Percentiles rank a stretch among this genome's conserved stretches.
phyloP scores from a whole-genome alignment of 208 protist genomes.

The Angomonas desouzai region DNA sequence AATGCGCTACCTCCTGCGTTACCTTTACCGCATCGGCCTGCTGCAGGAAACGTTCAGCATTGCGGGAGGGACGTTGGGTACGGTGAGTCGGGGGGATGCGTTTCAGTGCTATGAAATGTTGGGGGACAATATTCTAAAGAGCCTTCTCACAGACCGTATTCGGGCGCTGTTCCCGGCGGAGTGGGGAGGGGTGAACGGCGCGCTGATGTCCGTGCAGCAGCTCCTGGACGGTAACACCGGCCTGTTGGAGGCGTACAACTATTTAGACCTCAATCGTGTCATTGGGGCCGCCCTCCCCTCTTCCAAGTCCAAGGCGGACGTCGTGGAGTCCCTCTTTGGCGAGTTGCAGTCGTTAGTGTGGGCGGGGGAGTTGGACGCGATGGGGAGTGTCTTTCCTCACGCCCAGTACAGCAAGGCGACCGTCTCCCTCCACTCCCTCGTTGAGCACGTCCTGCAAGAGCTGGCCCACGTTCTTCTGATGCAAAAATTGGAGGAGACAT shows the following conservation, averaged over 20 bases:
- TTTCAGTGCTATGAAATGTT: constrained; percentile 86
- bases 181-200: constrained; percentile 39
- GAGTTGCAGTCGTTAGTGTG: constrained; percentile 75
- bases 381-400: constrained; percentile 25
- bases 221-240: constrained; percentile 73
- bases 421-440: constrained; percentile 47
- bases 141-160: constrained; percentile 55
- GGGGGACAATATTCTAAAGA: constrained; percentile 76
- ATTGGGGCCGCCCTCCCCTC: constrained; percentile 45
- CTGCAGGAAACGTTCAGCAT: constrained; percentile 28
- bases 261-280: constrained; percentile 59
- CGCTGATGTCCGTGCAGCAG: constrained; percentile 42
- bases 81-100: constrained; percentile 26
- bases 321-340: constrained; percentile 79
- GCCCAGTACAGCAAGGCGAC: constrained; percentile 22
- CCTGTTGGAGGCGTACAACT: constrained; percentile 80
- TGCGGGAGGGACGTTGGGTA: background rate
- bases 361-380: constrained; percentile 39
- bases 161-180: constrained; percentile 45
- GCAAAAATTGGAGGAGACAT: constrained; percentile 57
- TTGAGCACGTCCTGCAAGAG: constrained; percentile 67
- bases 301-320: constrained; percentile 81
- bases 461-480: constrained; percentile 77
- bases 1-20: constrained; percentile 33
- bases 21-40: constrained; percentile 30